A percentile compares a stretch with the other conserved stretches of the same genome.
Conservation (phyloP, 163 green algal species). For the Volvox carteri region DNA sequence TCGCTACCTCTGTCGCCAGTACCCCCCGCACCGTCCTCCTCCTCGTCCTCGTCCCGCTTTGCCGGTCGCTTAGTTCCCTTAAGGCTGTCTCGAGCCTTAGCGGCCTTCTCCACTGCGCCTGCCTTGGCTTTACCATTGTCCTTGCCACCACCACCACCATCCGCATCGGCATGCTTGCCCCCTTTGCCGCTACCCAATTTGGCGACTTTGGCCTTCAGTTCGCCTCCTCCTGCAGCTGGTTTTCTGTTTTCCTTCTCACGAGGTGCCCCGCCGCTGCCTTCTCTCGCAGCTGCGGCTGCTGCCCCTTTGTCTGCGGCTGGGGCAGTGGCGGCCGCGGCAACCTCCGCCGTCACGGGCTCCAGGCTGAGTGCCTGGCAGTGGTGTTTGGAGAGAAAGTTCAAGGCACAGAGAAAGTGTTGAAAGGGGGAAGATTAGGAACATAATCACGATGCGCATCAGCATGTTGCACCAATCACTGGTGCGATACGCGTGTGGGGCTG, state of each 20-base stretch:
- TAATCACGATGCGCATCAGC: too few relatives aligned
- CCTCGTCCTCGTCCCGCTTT: conserved; percentile 6
- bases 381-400: too few relatives aligned
- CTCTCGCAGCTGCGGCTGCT: too few relatives aligned
- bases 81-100: too few relatives aligned
- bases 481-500: too few relatives aligned
- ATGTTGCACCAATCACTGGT: too few relatives aligned
- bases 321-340: neutral
- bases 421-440: too few relatives aligned
- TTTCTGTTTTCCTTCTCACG: conserved; percentile 10
- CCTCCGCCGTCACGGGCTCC: neutral
- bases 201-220: neutral
- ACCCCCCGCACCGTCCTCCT: neutral
- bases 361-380: neutral
- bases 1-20: neutral
- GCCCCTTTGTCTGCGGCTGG: neutral
- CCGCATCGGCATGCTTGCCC: neutral
- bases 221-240: too few relatives aligned
- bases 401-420: too few relatives aligned
- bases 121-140: neutral
- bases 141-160: neutral
- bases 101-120: too few relatives aligned
- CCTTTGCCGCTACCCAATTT: neutral
- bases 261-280: too few relatives aligned
- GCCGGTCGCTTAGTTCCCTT: neutral